Percentiles rank a stretch among this genome's conserved stretches.
phyloP scores from a whole-genome alignment of 1,284 basidiomycete species.

The Sphaerobolus stellatus region DNA sequence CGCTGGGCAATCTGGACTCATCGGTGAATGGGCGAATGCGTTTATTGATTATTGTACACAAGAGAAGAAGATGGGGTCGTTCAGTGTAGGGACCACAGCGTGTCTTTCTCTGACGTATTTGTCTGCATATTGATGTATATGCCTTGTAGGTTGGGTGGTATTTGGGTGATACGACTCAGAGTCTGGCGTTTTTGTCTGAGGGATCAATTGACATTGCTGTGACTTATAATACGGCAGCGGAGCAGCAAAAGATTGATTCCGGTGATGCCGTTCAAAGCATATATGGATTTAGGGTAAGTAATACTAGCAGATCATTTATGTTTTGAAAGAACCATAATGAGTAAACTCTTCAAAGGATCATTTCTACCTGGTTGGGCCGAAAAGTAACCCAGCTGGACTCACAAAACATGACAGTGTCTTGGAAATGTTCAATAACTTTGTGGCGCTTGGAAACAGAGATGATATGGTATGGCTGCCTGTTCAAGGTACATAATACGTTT shows the following conservation, averaged over 20 bases:
- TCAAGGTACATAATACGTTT: not conserved
- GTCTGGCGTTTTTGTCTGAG: slow-evolving; percentile 37
- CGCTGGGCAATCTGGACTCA: slow-evolving; percentile 48
- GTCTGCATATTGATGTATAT: not conserved
- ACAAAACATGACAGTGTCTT: slow-evolving; percentile 33
- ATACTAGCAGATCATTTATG: not conserved
- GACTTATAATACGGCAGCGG: slow-evolving; percentile 51
- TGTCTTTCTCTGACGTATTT: not conserved
- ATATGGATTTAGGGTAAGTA: slow-evolving; percentile 41
- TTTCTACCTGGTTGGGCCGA: slow-evolving; percentile 41
- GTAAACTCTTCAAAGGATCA: slow-evolving; percentile 34
- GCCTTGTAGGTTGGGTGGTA: slow-evolving; percentile 46
- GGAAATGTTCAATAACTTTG: slow-evolving; percentile 45
- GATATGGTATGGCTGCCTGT: slow-evolving; percentile 25
- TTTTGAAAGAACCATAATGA: too few relatives aligned
- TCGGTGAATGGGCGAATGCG: slow-evolving; percentile 43
- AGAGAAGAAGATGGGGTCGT: slow-evolving; percentile 29
- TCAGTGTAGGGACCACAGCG: slow-evolving; percentile 33
- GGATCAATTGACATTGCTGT: slow-evolving; percentile 46
- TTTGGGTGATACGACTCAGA: slow-evolving; percentile 50
- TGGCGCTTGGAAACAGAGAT: slow-evolving; percentile 37
- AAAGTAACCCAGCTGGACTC: slow-evolving; percentile 35
- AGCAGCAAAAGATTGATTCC: slow-evolving; percentile 32
- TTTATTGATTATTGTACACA: slow-evolving; percentile 40
- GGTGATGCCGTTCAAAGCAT: slow-evolving; percentile 30